A percentile compares a stretch with the other conserved stretches of the same genome.
phyloP scores from a whole-genome alignment of 2,329 filamentous ascomycete species.

The Diaporthe velutina region DNA sequence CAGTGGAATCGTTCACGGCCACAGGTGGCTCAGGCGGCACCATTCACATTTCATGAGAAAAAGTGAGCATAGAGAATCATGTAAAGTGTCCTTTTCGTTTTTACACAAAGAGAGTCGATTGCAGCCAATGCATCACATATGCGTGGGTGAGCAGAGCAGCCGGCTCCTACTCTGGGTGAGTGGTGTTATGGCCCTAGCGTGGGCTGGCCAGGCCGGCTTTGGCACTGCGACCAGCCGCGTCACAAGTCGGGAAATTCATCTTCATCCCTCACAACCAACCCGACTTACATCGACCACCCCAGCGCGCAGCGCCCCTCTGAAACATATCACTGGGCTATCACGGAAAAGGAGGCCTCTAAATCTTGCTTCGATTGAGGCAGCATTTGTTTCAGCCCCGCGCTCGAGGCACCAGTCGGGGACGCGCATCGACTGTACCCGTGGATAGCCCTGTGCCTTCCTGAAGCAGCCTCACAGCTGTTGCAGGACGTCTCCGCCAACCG shows the following conservation, averaged over 20 bases:
- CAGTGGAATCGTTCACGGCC: not conserved
- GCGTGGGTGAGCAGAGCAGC: not conserved
- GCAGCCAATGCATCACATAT: not conserved
- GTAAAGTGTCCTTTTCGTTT: no score
- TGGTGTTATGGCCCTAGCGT: constrained; percentile 33
- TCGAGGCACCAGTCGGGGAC: constrained; percentile 13
- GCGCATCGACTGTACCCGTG: constrained; percentile 22
- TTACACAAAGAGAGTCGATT: not conserved
- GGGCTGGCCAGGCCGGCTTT: constrained; percentile 26
- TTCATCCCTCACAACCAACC: constrained; percentile 33
- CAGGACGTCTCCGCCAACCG: constrained; percentile 13
- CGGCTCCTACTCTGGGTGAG: constrained; percentile 4
- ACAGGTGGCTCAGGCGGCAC: no score
- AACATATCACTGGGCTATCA: not conserved
- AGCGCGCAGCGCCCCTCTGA: constrained; percentile 19
- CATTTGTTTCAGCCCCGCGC: not conserved
- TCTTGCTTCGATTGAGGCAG: not conserved
- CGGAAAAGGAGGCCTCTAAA: not conserved
- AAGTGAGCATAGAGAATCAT: not conserved
- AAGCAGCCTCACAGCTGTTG: constrained; percentile 15
- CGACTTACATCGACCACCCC: constrained; percentile 26
- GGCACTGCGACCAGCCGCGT: constrained; percentile 29
- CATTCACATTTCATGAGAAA: not conserved
- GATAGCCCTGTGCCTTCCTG: constrained; percentile 22
- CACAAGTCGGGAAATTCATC: constrained; percentile 22